These are phyloP conservation scores for Ceratobasidium sp. DNA, from an alignment of 1,284 basidiomycete species.

Conservation along the genomic window DNA sequence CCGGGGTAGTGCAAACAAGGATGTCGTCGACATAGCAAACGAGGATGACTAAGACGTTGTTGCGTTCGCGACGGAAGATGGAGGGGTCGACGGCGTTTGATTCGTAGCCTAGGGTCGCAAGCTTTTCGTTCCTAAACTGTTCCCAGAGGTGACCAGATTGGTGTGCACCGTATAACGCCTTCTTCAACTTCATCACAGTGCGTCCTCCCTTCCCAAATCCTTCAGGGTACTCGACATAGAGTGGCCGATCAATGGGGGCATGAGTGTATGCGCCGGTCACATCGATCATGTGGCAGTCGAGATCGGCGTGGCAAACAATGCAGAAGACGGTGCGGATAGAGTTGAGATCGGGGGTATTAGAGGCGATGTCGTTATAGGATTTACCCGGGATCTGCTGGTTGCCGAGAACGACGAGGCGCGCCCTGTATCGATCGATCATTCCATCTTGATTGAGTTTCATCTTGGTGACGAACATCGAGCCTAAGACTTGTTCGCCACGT, in stretches of 20 bases:
- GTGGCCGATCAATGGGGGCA: neutral
- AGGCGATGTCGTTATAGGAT: constrained; percentile 1
- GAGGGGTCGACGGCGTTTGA: neutral
- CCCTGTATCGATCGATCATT: neutral
- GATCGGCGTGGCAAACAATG: neutral
- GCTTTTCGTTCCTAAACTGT: neutral
- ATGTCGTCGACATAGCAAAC: constrained; percentile 8
- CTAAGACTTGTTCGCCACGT: neutral
- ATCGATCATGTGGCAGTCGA: constrained; percentile 17
- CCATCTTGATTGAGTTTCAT: constrained; percentile 5
- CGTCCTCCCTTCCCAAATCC: constrained; percentile 12
- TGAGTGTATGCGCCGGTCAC: constrained; percentile 23
- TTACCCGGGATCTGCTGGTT: constrained; percentile 13
- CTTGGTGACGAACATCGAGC: neutral
- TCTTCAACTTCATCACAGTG: constrained; percentile 17
- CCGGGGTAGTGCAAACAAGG: neutral
- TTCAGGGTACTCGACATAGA: constrained; percentile 20
- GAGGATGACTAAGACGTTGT: neutral
- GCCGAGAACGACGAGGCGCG: neutral
- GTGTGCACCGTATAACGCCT: neutral
- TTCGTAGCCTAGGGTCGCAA: neutral
- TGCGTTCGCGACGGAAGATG: neutral
- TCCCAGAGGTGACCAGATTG: neutral
- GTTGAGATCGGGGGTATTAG: constrained; percentile 8
- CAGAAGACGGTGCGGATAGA: neutral